Evolutionary conservation across 2,329 filamentous ascomycete genomes (phyloP).

Genomic region (Ophiosphaerella herpotricha): DNA sequence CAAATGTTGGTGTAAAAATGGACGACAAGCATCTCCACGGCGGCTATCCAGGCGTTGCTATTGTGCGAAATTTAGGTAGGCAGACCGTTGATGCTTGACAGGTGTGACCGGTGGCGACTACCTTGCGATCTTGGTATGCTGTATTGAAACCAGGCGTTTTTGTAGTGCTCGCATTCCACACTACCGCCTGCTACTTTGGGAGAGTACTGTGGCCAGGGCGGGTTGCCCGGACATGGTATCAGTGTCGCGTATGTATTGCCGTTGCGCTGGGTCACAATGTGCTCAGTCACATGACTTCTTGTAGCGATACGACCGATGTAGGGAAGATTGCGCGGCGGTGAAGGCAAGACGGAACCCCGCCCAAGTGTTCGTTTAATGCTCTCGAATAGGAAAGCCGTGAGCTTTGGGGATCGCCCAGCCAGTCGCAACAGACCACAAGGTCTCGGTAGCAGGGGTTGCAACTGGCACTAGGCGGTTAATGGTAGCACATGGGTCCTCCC

Average conservation of each 20-base stretch:
- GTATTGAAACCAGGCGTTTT: slow-evolving; percentile 17
- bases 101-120: slow-evolving; percentile 8
- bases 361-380: slow-evolving; percentile 11
- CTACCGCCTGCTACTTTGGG: slow-evolving; percentile 6
- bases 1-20: slow-evolving; percentile 13
- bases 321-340: slow-evolving; percentile 27
- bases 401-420: slow-evolving; percentile 8
- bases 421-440: slow-evolving; percentile 17
- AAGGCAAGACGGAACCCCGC: slow-evolving; percentile 22
- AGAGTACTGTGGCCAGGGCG: slow-evolving; percentile 4
- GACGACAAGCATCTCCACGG: slow-evolving; percentile 12
- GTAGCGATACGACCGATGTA: slow-evolving; percentile 10
- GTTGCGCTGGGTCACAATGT: neutral
- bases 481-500: slow-evolving; percentile 18
- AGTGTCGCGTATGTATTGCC: neutral
- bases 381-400: slow-evolving; percentile 20
- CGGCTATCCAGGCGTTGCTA: slow-evolving; percentile 10
- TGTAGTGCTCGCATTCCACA: slow-evolving; percentile 6
- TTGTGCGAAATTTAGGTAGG: slow-evolving; percentile 1
- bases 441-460: slow-evolving; percentile 12
- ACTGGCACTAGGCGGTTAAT: slow-evolving; percentile 17
- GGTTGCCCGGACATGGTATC: neutral
- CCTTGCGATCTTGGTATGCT: slow-evolving; percentile 1
- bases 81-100: slow-evolving; percentile 1
- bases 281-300: slow-evolving; percentile 22